A percentile compares a stretch with the other conserved stretches of the same genome.
These are phyloP conservation scores for Pleurotus platypus DNA, from an alignment of 768 basidiomycete species.

Conservation along the genomic window DNA sequence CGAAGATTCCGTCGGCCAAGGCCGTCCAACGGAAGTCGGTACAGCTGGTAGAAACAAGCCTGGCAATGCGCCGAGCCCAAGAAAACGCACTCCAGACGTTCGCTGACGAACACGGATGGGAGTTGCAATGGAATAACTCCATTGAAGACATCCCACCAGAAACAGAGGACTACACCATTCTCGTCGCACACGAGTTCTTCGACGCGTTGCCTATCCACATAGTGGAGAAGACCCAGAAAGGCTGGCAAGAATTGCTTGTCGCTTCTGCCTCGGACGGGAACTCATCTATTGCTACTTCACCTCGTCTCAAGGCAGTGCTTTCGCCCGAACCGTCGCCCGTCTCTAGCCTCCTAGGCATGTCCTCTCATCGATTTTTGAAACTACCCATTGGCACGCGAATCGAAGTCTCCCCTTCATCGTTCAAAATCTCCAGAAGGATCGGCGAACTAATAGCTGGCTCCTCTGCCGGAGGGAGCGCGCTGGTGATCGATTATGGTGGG, in stretches of 20 bases:
- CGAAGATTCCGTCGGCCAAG: background rate
- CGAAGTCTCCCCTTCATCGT: constrained; percentile 76
- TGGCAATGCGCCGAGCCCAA: constrained; percentile 63
- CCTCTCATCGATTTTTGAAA: constrained; percentile 66
- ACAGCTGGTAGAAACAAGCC: constrained; percentile 81
- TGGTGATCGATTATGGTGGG: constrained; percentile 90
- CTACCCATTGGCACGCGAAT: constrained; percentile 70
- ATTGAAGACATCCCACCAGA: constrained; percentile 61
- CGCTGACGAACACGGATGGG: constrained; percentile 26
- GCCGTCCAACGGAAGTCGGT: constrained; percentile 46
- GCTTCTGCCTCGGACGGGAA: constrained; percentile 30
- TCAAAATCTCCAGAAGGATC: constrained; percentile 62
- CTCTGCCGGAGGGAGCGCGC: constrained; percentile 45
- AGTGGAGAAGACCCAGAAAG: constrained; percentile 74
- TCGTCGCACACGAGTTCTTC: constrained; percentile 96
- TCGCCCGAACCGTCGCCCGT: constrained; percentile 49
- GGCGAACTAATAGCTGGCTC: constrained; percentile 54
- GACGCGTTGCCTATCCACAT: constrained; percentile 93
- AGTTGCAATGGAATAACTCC: constrained; percentile 68
- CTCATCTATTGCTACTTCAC: constrained; percentile 10
- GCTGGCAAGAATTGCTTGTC: constrained; percentile 87
- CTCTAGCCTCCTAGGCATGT: constrained; percentile 54
- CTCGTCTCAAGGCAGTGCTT: constrained; percentile 62
- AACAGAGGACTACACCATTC: constrained; percentile 64
- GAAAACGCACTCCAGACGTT: constrained; percentile 39